These are phyloP conservation scores for Colletotrichum trifolii DNA, from an alignment of 2,329 filamentous ascomycete species.

Conservation along the genomic window DNA sequence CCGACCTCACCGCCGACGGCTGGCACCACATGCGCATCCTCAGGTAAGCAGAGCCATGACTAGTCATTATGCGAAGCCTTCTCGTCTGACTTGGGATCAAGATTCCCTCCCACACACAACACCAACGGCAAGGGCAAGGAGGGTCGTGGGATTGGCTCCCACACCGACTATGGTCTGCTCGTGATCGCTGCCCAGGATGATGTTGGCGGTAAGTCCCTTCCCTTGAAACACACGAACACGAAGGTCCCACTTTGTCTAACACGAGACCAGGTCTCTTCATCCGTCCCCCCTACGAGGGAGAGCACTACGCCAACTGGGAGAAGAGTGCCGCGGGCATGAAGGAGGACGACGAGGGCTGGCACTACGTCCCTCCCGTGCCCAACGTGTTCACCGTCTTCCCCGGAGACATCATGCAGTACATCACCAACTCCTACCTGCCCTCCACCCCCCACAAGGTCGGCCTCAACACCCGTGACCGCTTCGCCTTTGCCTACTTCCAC, in stretches of 20 bases:
- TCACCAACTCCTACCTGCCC: slow-evolving; percentile 57
- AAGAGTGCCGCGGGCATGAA: slow-evolving; percentile 55
- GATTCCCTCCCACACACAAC: slow-evolving; percentile 46
- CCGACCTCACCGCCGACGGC: slow-evolving; percentile 56
- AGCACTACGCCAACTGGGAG: slow-evolving; percentile 58
- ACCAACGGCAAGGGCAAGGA: slow-evolving; percentile 61
- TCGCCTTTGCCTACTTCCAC: slow-evolving; percentile 63
- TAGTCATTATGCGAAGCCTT: background rate
- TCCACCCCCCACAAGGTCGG: slow-evolving; percentile 64
- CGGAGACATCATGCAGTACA: slow-evolving; percentile 64
- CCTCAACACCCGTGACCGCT: slow-evolving; percentile 59
- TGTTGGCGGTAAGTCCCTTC: slow-evolving; percentile 53
- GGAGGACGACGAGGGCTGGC: slow-evolving; percentile 58
- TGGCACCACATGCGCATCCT: slow-evolving; percentile 64
- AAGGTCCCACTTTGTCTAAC: background rate
- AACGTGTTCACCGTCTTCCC: slow-evolving; percentile 62
- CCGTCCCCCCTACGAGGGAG: slow-evolving; percentile 52
- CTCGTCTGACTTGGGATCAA: slow-evolving; percentile 27
- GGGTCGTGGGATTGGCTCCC: slow-evolving; percentile 62
- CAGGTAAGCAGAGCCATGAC: slow-evolving; percentile 45
- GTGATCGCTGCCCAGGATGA: slow-evolving; percentile 62
- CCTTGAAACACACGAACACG: background rate
- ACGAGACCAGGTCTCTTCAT: slow-evolving; percentile 53
- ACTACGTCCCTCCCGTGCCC: slow-evolving; percentile 57
- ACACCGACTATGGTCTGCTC: slow-evolving; percentile 63